Base-by-base conservation (phyloP, 306 rosid species). In the Rosa multiflora region DNA sequence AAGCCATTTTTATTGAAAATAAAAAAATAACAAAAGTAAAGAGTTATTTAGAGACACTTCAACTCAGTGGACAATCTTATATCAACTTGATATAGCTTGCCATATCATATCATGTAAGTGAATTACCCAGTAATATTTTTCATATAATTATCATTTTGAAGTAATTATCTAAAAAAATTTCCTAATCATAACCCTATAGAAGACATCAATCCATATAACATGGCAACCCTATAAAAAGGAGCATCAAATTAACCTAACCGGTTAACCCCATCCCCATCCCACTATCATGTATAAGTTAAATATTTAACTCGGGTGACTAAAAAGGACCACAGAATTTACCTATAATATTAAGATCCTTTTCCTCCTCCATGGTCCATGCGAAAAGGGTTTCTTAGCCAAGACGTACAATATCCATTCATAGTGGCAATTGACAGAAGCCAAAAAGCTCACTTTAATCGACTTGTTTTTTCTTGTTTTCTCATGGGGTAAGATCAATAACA, bases 401-500 rank as follows among this genome's bases (percentile, higher is more conserved):
- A 20, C 35, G 35, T 32, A 32, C 63, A 40, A 68, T 68, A 68
- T 68, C 64, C 78, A 69, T 10, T 74, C 42, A n/a, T 21, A 37
- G 77, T 10, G 20, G 72, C 8, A 69, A 69, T 2, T 69, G 37
- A 21, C 73, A 69, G 10, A 69, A 67, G 72, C 49, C 46, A 3
- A 9, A 67, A 69, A 5, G 52, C 53, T 68, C 53, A 10, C 73
- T 68, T 68, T 68, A 68, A 39, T 67, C 11, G 21, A 14, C 49
- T 40, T 4, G 3, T 40, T 20, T 23, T 69, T n/a, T 21, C 21
- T 69, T 69, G 52, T 69, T 44, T 68, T 68, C 73, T 68, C 43
- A 42, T 68, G 52, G 18, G 52, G 73, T 68, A 20, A 68, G 73
- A 68, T 68, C 43, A 35, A 68, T 43, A 43, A n/a, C 53, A 69